Percentiles rank a stretch among this genome's conserved stretches.
Conservation (phyloP, 2,329 filamentous ascomycete species). For the Neophaeococcomyces mojaviensis region DNA sequence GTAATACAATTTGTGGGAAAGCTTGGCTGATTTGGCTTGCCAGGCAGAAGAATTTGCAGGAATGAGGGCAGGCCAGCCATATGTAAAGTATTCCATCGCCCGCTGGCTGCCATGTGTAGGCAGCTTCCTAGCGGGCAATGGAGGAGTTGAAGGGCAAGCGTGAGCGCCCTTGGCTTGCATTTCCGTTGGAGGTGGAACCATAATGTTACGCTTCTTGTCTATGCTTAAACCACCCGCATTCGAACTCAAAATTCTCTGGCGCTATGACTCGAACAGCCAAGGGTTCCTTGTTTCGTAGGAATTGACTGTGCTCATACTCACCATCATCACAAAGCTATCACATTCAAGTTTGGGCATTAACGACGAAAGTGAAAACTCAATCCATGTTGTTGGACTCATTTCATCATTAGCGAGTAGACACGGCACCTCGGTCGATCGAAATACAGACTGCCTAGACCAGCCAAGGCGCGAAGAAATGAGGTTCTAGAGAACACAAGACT, state of each 20-base stretch:
- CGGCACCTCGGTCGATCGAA: not conserved
- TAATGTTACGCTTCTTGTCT: slow-evolving; percentile 9
- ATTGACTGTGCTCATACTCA: too few species aligned
- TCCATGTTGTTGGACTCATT: not conserved
- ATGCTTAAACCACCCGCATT: slow-evolving; percentile 9
- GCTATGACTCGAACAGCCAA: not conserved
- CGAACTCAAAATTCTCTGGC: slow-evolving; percentile 4
- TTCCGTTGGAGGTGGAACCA: not conserved
- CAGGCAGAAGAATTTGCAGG: too few species aligned
- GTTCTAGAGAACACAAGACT: slow-evolving; percentile 2
- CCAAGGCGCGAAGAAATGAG: slow-evolving; percentile 5
- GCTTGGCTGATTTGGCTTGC: too few species aligned
- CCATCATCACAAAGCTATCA: not conserved
- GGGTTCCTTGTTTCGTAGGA: not conserved
- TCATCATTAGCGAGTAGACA: not conserved
- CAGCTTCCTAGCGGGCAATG: not conserved
- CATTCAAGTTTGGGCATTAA: not conserved
- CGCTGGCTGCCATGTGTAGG: not conserved
- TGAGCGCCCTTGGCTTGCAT: not conserved
- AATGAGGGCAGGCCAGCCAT: too few species aligned
- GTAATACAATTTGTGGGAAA: too few species aligned
- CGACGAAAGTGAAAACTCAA: not conserved
- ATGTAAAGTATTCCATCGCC: not conserved
- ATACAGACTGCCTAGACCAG: slow-evolving; percentile 4
- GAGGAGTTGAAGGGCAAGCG: not conserved